Evolutionary conservation across 2,329 filamentous ascomycete species (phyloP).

Genomic region (Hawksworthiomyces lignivorus): DNA sequence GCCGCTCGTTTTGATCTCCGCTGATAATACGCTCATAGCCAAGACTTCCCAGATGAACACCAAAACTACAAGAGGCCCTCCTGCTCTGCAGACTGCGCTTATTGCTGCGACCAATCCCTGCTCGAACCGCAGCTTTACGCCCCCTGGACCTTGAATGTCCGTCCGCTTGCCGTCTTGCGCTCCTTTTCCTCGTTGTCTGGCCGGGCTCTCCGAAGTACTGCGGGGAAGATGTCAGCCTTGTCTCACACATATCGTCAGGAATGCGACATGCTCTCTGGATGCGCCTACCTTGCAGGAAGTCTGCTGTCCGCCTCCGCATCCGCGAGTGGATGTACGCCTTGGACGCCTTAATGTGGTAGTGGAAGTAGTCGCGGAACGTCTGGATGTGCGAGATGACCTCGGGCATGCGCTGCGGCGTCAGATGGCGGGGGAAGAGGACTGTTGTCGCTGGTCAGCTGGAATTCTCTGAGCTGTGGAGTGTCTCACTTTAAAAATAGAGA

Average conservation of each 20-base stretch:
- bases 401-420: constrained; percentile 81
- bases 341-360: constrained; percentile 99
- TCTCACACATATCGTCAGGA: too few species aligned
- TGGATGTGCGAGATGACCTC: constrained; percentile 99
- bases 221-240: constrained; percentile 25
- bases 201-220: constrained; percentile 90
- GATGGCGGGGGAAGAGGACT: constrained; percentile 94
- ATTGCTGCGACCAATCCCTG: background rate
- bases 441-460: constrained; percentile 16
- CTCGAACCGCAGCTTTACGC: background rate
- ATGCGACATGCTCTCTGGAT: too few species aligned
- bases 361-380: constrained; percentile 99
- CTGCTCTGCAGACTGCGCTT: background rate
- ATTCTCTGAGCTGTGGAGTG: too few species aligned
- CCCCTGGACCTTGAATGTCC: constrained; percentile 62
- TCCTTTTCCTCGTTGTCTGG: constrained; percentile 97
- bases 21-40: too few species aligned
- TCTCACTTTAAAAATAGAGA: too few species aligned
- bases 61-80: too few species aligned
- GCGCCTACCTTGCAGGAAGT: constrained; percentile 94
- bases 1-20: too few species aligned
- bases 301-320: constrained; percentile 94
- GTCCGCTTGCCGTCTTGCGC: constrained; percentile 92
- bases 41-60: too few species aligned
- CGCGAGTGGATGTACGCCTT: constrained; percentile 98